These are phyloP conservation scores for Harringtonia lauricola DNA, from an alignment of 2,329 filamentous ascomycete species.

Conservation along the genomic window DNA sequence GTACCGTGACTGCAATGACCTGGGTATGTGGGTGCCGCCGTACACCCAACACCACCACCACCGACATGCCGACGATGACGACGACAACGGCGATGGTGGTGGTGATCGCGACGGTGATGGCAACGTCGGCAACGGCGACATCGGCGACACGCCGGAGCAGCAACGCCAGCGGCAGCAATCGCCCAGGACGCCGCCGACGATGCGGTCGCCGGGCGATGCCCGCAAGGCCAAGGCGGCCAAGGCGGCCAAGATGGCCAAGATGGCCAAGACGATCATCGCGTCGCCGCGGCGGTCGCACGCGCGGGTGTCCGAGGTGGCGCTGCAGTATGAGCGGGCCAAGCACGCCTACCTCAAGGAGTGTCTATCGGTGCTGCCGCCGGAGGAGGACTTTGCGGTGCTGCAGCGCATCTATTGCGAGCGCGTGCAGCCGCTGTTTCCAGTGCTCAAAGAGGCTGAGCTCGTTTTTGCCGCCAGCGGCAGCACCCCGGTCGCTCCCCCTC, in stretches of 20 bases:
- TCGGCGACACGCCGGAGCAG: not conserved
- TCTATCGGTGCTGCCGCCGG: slow-evolving; percentile 34
- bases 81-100: not conserved
- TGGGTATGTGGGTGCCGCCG: slow-evolving; percentile 38
- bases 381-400: slow-evolving; percentile 32
- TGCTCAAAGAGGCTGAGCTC: slow-evolving; percentile 29
- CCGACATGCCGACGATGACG: not conserved
- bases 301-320: slow-evolving; percentile 5
- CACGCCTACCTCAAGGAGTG: slow-evolving; percentile 21
- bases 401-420: slow-evolving; percentile 36
- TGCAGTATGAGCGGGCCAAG: slow-evolving; percentile 10
- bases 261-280: not conserved
- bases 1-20: slow-evolving; percentile 32
- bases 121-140: not conserved
- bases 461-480: slow-evolving; percentile 6
- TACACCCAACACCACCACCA: not conserved
- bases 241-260: not conserved
- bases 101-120: too few relatives aligned
- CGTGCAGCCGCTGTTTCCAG: slow-evolving; percentile 43
- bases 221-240: too few relatives aligned
- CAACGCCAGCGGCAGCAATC: too few relatives aligned
- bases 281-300: not conserved
- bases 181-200: too few relatives aligned
- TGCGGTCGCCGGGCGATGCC: not conserved
- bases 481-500: slow-evolving; percentile 1